phyloP scores from a whole-genome alignment of 176 grass and related monocot species.

The Olyra latifolia region DNA sequence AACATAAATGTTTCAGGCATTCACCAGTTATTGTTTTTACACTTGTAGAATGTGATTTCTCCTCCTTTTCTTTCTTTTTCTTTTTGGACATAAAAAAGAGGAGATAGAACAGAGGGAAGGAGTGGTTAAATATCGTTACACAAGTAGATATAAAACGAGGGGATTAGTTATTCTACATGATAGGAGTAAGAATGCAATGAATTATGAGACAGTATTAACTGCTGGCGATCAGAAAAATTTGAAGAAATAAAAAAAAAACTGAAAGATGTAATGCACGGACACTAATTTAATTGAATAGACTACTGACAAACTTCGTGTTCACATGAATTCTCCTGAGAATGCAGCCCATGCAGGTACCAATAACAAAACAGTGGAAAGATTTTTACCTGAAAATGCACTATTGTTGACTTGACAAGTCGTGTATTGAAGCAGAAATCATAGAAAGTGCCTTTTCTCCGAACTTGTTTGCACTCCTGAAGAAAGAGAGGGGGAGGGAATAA shows the following conservation, averaged over 20 bases:
- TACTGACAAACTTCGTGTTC: no score
- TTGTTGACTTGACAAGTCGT: slow-evolving; percentile 62
- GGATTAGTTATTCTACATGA: not conserved
- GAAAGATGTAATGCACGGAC: not conserved
- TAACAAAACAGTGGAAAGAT: slow-evolving; percentile 17
- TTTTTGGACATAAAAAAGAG: not conserved
- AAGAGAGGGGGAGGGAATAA: not conserved
- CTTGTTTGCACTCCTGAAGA: slow-evolving; percentile 76
- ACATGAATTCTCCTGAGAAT: not conserved
- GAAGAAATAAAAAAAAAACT: not conserved
- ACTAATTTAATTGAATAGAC: no score
- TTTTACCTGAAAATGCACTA: slow-evolving; percentile 88
- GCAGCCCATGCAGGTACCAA: not conserved
- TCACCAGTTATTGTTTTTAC: not conserved
- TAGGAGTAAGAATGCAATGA: slow-evolving; percentile 30
- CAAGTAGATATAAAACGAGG: not conserved
- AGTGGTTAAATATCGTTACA: not conserved
- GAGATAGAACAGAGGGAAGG: not conserved
- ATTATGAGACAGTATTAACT: not conserved
- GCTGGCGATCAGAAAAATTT: not conserved
- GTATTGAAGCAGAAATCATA: slow-evolving; percentile 88
- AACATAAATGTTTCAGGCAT: not conserved
- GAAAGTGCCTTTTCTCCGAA: slow-evolving; percentile 42
- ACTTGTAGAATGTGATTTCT: not conserved
- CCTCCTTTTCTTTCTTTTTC: not conserved